These are phyloP conservation scores for Coniophora puteana DNA, from an alignment of 1,284 basidiomycete genomes.

Conservation along the genomic window DNA sequence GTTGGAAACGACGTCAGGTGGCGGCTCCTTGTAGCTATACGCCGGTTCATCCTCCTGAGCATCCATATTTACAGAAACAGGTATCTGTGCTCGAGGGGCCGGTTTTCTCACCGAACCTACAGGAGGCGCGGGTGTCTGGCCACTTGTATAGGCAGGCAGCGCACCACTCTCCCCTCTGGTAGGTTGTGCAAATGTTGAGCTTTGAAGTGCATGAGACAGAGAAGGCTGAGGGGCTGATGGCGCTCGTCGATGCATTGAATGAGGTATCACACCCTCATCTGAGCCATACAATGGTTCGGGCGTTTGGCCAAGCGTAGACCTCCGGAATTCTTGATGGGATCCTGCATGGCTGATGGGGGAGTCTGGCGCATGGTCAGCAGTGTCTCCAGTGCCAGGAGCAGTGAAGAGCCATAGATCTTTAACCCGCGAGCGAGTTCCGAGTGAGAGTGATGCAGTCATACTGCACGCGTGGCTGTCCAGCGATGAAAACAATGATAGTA, in stretches of 20 bases:
- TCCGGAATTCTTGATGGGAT: conserved; percentile 28
- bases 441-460: conserved; percentile 63
- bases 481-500: conserved; percentile 60
- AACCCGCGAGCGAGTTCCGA: conserved; percentile 63
- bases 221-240: conserved; percentile 27
- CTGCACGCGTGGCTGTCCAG: conserved; percentile 67
- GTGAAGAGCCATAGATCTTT: conserved; percentile 80
- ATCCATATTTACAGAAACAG: conserved; percentile 49
- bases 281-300: conserved; percentile 23
- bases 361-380: conserved; percentile 27
- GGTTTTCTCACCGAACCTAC: conserved; percentile 45
- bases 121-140: no score
- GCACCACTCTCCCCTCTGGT: neutral
- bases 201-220: conserved; percentile 12
- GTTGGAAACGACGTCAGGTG: conserved; percentile 50
- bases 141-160: no score
- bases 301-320: conserved; percentile 30
- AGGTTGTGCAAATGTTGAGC: conserved; percentile 11
- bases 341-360: conserved; percentile 30
- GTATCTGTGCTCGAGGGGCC: conserved; percentile 58
- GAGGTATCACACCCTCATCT: conserved; percentile 20
- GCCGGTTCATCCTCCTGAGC: conserved; percentile 31
- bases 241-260: conserved; percentile 28
- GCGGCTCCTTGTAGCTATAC: conserved; percentile 34
- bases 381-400: conserved; percentile 41